A percentile compares a stretch with the other conserved stretches of the same genome.
Conservation (phyloP, 2,329 filamentous ascomycete species). For the Trichoderma simmonsii region DNA sequence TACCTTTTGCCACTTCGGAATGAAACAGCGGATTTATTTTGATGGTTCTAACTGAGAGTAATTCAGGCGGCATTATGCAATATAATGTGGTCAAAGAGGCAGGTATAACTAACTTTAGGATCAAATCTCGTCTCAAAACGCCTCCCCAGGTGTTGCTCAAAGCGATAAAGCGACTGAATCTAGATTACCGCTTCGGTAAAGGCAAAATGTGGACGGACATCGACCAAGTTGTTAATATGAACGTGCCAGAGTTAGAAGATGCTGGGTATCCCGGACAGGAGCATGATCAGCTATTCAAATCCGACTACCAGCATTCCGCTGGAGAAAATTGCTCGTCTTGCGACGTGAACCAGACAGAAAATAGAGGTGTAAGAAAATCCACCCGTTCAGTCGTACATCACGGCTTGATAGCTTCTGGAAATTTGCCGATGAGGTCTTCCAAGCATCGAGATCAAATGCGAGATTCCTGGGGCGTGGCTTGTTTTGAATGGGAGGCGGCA, state of each 20-base stretch:
- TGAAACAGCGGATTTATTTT: neutral
- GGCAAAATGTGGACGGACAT: neutral
- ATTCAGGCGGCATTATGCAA: neutral
- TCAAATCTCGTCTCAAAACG: no score
- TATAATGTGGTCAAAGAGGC: neutral
- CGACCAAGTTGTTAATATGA: neutral
- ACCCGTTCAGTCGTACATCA: neutral
- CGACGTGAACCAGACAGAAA: neutral
- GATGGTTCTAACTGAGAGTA: neutral
- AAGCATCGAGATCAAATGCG: no score
- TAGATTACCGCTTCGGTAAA: neutral
- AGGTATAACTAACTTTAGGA: no score
- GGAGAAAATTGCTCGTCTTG: neutral
- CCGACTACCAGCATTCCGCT: neutral
- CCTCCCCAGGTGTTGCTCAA: neutral
- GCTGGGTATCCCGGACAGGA: neutral
- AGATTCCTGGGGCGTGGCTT: neutral
- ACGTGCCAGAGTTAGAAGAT: neutral
- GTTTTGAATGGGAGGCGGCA: neutral
- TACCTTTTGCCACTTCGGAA: neutral
- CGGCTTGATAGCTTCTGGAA: neutral
- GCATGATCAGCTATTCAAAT: neutral
- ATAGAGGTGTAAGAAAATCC: neutral
- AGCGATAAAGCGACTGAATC: neutral
- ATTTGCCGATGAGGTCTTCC: no score